Evolutionary conservation across 345 rosid species (phyloP), one percentile per base, ranked within the genome.

Genomic region (Moricandia arvensis): DNA sequence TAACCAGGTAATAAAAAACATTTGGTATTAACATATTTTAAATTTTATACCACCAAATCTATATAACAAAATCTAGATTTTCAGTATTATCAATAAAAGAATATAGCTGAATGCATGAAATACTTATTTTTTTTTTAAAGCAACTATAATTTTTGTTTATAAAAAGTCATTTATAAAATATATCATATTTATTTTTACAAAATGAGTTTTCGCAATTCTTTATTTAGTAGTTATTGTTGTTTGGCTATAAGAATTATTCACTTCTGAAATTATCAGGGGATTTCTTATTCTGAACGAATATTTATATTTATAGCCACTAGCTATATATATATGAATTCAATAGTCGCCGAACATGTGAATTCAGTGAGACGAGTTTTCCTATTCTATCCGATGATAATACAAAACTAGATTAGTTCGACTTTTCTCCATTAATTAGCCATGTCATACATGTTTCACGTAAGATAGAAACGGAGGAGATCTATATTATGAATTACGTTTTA

Each of bases 301-400:
- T 62, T 51, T 53, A 30, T 76, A 62, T 41, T 8, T 53, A 37
- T 54, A 63, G 4, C 80, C 71, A 76, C 71, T 76, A 6, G 71
- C 51, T 63, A 63, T 45, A 45, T n/a, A 21, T 45, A 45, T 54
- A 7, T 63, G 60, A 76, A 76, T 70, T 63, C 59, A 41, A 63
- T 41, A 63, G 75, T 76, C 54, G 75, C 55, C 70, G 60, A 41
- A 55, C 71, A 41, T 41, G 75, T 76, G 80, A 63, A 69, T 31
- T 63, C 24, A 63, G 71, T 69, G 70, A 55, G 38, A 55, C 29
- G 57, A 6, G 37, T 38, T 54, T 54, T 41, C 64, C 37, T 30
- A 38, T 11, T 75, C 31, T 38, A 54, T 53, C 65, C 10, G 34
- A 61, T 54, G 13, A 61, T 16, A 49, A 49, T 47, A 30, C 54